Conservation (phyloP, 345 rosid species). For the Lepidium sativum region DNA sequence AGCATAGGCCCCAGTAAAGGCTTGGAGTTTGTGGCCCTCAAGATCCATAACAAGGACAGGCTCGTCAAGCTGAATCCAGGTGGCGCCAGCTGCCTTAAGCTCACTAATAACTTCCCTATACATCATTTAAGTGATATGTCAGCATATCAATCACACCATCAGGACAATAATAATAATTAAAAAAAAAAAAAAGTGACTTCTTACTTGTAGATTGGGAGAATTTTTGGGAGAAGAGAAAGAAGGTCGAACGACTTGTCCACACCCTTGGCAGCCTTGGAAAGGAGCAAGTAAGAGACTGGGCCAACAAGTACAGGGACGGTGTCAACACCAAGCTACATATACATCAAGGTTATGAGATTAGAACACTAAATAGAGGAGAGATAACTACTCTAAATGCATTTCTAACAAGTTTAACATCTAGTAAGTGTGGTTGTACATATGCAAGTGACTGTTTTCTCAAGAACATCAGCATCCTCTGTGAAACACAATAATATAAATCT, state of each 20-base stretch:
- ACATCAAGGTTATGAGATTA: neutral
- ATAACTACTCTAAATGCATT: neutral
- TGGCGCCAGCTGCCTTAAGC: conserved; percentile 97
- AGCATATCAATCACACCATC: neutral
- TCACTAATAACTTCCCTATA: conserved; percentile 82
- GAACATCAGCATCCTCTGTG: neutral
- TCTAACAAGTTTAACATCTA: neutral
- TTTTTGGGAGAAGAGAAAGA: conserved; percentile 79
- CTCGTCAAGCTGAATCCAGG: conserved; percentile 96
- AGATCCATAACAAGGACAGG: conserved; percentile 92
- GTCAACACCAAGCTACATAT: conserved; percentile 75
- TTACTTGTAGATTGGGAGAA: conserved; percentile 88
- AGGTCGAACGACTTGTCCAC: conserved; percentile 76
- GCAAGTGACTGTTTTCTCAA: neutral
- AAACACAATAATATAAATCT: neutral
- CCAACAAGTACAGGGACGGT: conserved; percentile 93
- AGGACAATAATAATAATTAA: neutral
- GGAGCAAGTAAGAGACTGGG: conserved; percentile 90
- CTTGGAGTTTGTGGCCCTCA: conserved; percentile 71
- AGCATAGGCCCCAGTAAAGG: conserved; percentile 74
- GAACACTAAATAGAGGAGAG: neutral
- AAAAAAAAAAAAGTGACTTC: conserved; percentile 5
- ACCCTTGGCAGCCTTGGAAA: conserved; percentile 93
- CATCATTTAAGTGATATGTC: conserved; percentile 14
- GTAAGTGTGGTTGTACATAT: neutral